A percentile compares a stretch with the other conserved stretches of the same genome.
Evolutionary conservation across 2,329 filamentous ascomycete species (phyloP).

Genomic region (Daldinia sp.): DNA sequence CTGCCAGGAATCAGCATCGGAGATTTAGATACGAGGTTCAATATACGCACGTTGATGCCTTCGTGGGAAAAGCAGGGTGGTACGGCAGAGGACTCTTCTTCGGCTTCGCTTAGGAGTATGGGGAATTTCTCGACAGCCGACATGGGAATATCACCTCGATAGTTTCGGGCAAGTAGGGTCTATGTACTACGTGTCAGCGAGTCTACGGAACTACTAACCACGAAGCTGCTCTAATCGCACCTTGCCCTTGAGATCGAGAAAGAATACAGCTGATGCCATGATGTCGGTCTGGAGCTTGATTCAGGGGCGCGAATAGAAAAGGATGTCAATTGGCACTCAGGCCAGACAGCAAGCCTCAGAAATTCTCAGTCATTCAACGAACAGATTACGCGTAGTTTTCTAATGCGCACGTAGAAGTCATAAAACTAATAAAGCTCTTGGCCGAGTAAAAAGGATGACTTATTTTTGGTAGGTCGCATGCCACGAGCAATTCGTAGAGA

Average conservation of each 20-base stretch:
- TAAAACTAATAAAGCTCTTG: constrained; percentile 14
- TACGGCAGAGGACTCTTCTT: constrained; percentile 98
- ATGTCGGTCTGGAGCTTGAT: constrained; percentile 46
- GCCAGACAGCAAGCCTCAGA: constrained; percentile 36
- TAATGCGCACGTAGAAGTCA: constrained; percentile 10
- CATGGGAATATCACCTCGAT: constrained; percentile 98
- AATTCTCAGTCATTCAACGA: constrained; percentile 34
- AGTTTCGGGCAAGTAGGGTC: constrained; percentile 98
- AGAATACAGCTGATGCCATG: constrained; percentile 99
- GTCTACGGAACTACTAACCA: too few relatives aligned
- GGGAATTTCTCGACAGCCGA: constrained; percentile 98
- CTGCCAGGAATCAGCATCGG: constrained; percentile 54
- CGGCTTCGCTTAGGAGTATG: constrained; percentile 92
- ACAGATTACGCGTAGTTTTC: constrained; percentile 14
- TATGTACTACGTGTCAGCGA: constrained; percentile 50
- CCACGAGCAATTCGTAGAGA: constrained; percentile 25
- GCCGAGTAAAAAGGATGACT: constrained; percentile 19
- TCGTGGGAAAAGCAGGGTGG: constrained; percentile 98
- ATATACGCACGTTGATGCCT: constrained; percentile 85
- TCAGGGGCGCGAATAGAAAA: constrained; percentile 39
- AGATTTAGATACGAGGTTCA: neutral
- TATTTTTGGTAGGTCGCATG: constrained; percentile 24
- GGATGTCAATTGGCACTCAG: constrained; percentile 45
- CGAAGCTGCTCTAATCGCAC: constrained; percentile 56
- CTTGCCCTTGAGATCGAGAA: constrained; percentile 99